Conservation (phyloP, 2,329 filamentous ascomycete species). For the Myriosclerotinia duriaeana region DNA sequence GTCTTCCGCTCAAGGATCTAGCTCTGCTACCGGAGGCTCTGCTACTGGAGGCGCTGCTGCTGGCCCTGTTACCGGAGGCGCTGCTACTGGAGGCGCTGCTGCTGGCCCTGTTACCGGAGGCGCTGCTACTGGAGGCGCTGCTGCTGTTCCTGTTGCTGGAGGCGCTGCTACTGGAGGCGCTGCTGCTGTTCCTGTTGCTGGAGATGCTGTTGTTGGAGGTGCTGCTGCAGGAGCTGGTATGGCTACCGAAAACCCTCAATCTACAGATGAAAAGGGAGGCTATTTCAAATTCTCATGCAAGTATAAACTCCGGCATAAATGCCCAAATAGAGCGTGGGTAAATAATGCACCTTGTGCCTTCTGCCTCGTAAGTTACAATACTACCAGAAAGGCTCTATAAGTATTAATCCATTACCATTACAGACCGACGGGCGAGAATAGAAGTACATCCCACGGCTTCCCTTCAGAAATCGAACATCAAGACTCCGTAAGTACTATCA, state of each 20-base stretch:
- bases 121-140: no score
- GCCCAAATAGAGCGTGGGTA: slow-evolving; percentile 49
- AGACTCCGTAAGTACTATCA: no score
- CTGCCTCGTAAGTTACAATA: slow-evolving; percentile 47
- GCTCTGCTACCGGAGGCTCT: background rate
- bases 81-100: background rate
- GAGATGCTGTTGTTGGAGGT: no score
- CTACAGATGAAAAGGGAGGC: slow-evolving; percentile 16
- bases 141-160: no score
- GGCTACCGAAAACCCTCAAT: no score
- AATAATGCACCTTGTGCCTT: slow-evolving; percentile 51
- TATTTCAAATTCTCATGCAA: slow-evolving; percentile 56
- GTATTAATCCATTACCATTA: background rate
- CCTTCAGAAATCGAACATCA: background rate
- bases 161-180: background rate
- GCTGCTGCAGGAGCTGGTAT: no score
- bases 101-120: slow-evolving; percentile 20
- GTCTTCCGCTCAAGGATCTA: background rate
- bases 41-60: no score
- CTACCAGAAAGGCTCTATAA: background rate
- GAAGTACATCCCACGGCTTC: background rate
- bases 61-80: no score
- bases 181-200: slow-evolving; percentile 19
- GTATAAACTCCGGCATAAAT: slow-evolving; percentile 53
- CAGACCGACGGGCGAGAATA: background rate